Evolutionary conservation across 2,329 filamentous ascomycete genomes (phyloP).

Genomic region (Xylariaceae sp.): DNA sequence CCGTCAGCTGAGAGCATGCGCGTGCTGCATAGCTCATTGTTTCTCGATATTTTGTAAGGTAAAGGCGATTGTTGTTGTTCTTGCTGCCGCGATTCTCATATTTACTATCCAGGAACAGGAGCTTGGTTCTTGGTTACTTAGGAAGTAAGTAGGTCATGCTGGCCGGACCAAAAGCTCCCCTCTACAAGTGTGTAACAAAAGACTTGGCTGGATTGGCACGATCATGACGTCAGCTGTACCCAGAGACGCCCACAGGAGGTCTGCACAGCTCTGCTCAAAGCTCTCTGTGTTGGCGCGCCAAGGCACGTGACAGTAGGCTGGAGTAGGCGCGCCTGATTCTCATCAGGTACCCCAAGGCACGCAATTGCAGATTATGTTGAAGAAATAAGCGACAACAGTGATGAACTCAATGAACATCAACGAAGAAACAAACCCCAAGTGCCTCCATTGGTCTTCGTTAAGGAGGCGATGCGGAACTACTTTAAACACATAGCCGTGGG

Average conservation of each 20-base stretch:
- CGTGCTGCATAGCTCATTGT: conserved; percentile 27
- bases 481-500: too few species aligned
- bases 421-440: too few species aligned
- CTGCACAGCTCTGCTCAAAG: too few species aligned
- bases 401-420: too few species aligned
- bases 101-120: neutral
- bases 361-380: too few species aligned
- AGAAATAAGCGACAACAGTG: too few species aligned
- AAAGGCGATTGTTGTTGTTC: neutral
- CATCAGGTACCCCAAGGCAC: too few species aligned
- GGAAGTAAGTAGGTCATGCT: neutral
- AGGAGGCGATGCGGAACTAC: too few species aligned
- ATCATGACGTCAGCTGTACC: neutral
- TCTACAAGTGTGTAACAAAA: conserved; percentile 1
- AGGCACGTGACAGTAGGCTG: too few species aligned
- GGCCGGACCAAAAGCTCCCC: conserved; percentile 11
- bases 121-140: neutral
- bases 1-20: conserved; percentile 19
- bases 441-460: too few species aligned
- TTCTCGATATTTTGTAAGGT: neutral
- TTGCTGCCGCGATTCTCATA: conserved; percentile 1
- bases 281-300: too few species aligned
- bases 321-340: too few species aligned
- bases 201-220: conserved; percentile 9
- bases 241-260: neutral